A percentile compares a stretch with the other conserved stretches of the same genome.
Evolutionary conservation across 495 filamentous ascomycete species (phyloP).

Genomic region (Penicillium dipodomyicola): DNA sequence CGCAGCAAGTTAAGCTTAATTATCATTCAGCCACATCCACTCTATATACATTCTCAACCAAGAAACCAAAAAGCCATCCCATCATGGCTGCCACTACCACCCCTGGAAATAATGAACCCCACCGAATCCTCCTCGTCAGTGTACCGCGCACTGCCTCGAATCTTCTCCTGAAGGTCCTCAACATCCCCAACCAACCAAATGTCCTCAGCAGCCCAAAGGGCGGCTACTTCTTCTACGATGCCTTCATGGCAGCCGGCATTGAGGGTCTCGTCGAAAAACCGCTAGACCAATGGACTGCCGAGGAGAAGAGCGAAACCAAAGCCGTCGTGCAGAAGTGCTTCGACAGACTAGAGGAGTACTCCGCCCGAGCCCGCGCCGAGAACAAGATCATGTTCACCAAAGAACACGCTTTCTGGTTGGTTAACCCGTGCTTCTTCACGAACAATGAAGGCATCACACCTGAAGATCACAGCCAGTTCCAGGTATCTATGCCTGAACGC

Average conservation of each 20-base stretch:
- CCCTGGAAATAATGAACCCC: not conserved
- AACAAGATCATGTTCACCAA: slow-evolving; percentile 40
- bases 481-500: slow-evolving; percentile 6
- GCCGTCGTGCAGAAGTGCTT: slow-evolving; percentile 21
- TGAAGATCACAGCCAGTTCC: slow-evolving; percentile 3
- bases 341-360: slow-evolving; percentile 26
- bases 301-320: slow-evolving; percentile 16
- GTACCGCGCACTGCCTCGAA: slow-evolving; percentile 46
- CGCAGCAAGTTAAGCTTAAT: slow-evolving; percentile 8
- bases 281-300: slow-evolving; percentile 27
- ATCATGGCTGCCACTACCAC: not conserved
- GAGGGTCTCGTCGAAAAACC: slow-evolving; percentile 14
- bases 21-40: not conserved
- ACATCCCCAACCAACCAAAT: slow-evolving; percentile 38
- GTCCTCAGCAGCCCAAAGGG: slow-evolving; percentile 24
- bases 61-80: too few species aligned
- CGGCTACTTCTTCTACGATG: slow-evolving; percentile 42
- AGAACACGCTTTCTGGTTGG: slow-evolving; percentile 36
- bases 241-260: slow-evolving; percentile 13
- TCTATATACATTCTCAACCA: not conserved
- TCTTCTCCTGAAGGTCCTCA: slow-evolving; percentile 37
- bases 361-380: slow-evolving; percentile 20
- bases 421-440: slow-evolving; percentile 10
- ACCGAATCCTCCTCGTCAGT: slow-evolving; percentile 27
- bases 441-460: not conserved